These are phyloP conservation scores for Jatropha podagrica DNA, from an alignment of 441 rosid genomes.

Conservation along the genomic window DNA sequence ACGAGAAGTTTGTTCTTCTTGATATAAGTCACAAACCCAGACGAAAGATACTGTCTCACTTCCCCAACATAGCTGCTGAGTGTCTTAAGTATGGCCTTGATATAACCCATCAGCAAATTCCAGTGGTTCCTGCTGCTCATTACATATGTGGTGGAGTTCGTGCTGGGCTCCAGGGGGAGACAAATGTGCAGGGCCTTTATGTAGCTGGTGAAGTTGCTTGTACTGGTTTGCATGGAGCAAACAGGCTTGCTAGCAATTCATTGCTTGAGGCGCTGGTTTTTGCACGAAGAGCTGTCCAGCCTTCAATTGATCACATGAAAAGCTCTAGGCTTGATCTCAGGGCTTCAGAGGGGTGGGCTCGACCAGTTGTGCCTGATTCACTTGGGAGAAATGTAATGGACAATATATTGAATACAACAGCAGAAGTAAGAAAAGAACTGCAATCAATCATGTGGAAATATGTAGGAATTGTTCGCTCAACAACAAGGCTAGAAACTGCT, in stretches of 20 bases:
- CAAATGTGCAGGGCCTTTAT: slow-evolving; percentile 79
- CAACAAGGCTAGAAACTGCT: slow-evolving; percentile 62
- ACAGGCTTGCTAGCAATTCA: slow-evolving; percentile 95
- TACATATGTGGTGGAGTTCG: slow-evolving; percentile 99
- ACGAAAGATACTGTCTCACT: slow-evolving; percentile 83
- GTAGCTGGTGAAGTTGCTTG: slow-evolving; percentile 99
- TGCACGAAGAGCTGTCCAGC: slow-evolving; percentile 88
- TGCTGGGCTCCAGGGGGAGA: slow-evolving; percentile 89
- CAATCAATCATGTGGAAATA: slow-evolving; percentile 89
- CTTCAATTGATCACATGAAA: slow-evolving; percentile 77
- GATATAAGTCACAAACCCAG: slow-evolving; percentile 85
- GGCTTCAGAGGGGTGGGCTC: slow-evolving; percentile 60
- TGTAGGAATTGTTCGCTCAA: slow-evolving; percentile 91
- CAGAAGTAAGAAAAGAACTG: slow-evolving; percentile 69
- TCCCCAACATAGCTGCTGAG: slow-evolving; percentile 90
- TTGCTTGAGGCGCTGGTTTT: slow-evolving; percentile 97
- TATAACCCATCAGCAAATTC: slow-evolving; percentile 79
- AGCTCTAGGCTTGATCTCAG: slow-evolving; percentile 43
- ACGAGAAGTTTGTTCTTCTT: slow-evolving; percentile 79
- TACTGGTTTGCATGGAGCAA: slow-evolving; percentile 96
- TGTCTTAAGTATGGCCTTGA: slow-evolving; percentile 80
- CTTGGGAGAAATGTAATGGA: slow-evolving; percentile 43
- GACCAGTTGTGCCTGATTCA: slow-evolving; percentile 59
- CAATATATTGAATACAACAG: slow-evolving; percentile 48
- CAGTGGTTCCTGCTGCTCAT: slow-evolving; percentile 97